Evolutionary conservation across 495 filamentous ascomycete species (phyloP), one percentile per base, ranked within the genome.

Genomic region (Darksidea phi): DNA sequence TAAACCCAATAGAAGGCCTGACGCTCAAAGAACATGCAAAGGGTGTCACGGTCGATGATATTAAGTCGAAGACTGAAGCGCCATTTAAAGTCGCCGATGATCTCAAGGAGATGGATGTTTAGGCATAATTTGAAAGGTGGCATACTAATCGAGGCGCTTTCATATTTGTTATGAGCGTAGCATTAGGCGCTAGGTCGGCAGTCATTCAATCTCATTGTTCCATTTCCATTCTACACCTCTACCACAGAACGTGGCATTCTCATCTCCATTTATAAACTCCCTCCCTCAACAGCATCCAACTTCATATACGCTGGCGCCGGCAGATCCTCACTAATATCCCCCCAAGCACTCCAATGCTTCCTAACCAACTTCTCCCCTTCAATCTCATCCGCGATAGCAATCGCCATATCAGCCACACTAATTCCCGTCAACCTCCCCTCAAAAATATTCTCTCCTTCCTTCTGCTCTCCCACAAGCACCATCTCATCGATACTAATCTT

Each of bases 1-100:
- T 96, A 26, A 88, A 96, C 72, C 86, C 90, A 67, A 76, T 80
- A 21, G 78, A 86, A 0, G 70, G 60, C 0, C 74, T 96, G 59
- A 95, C 88, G 4, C 77, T 97, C 6, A 79, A 79, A 1, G 82
- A 84, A 63, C 59, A 80, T n/a, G 82, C 82, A 2, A 80, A 81
- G 32, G 79, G 79, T 1, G 72, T 83, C 1, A 77, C 75, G 10
- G 74, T 84, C 4, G 78, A 84, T 34, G 77, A 81, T 25, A 73
- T 84, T 0, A 76, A 70, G 73, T 66, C 68, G 49, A 82, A 81
- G 75, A 84, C 82, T 23, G 81, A 83, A 56, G 81, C 81, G 2
- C 66, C 73, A 11, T 84, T 83, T 66, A 58, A 59, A 7, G 79
- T 83, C 36, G 75, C 78, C 12, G 72, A 81, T 24, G 59, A 80